Conservation (phyloP, 176 grass and related monocot species). For the Zoysia pacifica region DNA sequence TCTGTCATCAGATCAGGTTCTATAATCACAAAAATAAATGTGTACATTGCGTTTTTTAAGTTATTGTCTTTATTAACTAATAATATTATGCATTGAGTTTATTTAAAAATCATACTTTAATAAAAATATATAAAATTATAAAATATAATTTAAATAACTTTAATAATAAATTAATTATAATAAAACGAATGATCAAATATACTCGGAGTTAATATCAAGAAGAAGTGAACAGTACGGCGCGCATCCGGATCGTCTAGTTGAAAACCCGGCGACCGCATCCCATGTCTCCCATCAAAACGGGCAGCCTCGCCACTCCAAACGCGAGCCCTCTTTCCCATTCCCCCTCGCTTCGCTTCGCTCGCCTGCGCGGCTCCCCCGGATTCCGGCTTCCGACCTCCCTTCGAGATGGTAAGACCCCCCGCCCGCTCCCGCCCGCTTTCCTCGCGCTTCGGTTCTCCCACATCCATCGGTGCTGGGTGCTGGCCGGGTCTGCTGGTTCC, state of each 20-base stretch:
- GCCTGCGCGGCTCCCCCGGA: not conserved
- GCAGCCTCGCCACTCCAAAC: not conserved
- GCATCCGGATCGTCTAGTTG: not conserved
- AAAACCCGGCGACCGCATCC: constrained; percentile 33
- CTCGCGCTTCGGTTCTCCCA: not conserved
- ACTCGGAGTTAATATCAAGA: no score
- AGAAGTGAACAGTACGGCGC: not conserved
- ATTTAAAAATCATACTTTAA: no score
- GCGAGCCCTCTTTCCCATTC: not conserved
- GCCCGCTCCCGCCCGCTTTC: not conserved
- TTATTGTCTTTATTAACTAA: no score
- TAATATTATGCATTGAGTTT: no score
- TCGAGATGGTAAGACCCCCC: constrained; percentile 41
- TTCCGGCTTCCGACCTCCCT: constrained; percentile 32
- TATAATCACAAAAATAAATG: no score
- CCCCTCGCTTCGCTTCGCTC: not conserved
- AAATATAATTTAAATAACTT: no score
- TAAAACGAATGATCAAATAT: no score
- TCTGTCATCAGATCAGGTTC: no score
- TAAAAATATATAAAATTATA: no score
- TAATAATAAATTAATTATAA: no score
- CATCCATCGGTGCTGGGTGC: constrained; percentile 39
- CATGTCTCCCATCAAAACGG: constrained; percentile 28
- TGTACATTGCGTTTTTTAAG: no score
- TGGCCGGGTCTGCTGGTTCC: not conserved